Evolutionary conservation across 2,329 filamentous ascomycete genomes (phyloP).

Genomic region (Truncatella angustata): DNA sequence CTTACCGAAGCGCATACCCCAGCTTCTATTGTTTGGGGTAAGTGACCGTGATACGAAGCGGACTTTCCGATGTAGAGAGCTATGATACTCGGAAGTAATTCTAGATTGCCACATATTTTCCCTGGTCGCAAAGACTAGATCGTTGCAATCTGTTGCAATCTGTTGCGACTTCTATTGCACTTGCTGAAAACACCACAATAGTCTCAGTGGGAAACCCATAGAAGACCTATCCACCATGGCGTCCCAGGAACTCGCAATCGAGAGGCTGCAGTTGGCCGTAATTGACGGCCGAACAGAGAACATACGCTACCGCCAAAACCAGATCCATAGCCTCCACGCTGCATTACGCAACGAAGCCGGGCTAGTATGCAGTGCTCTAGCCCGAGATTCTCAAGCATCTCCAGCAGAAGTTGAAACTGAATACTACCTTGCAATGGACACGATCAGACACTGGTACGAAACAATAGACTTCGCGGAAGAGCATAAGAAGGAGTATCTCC

Average conservation of each 20-base stretch:
- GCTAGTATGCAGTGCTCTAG: constrained; percentile 29
- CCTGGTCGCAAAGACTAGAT: too few species aligned
- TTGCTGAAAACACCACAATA: not conserved
- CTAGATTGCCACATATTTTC: too few species aligned
- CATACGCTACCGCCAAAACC: constrained; percentile 34
- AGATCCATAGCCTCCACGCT: constrained; percentile 35
- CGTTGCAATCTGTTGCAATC: too few species aligned
- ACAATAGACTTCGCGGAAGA: constrained; percentile 23
- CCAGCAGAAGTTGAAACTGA: constrained; percentile 32
- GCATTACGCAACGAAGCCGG: constrained; percentile 25
- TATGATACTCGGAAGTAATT: not conserved
- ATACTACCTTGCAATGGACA: constrained; percentile 27
- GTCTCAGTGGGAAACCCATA: too few species aligned
- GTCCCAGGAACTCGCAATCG: constrained; percentile 16
- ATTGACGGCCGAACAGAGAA: constrained; percentile 37
- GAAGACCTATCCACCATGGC: constrained; percentile 7
- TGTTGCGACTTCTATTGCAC: too few species aligned
- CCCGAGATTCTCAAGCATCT: constrained; percentile 25
- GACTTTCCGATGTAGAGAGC: not conserved
- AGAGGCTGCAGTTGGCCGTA: constrained; percentile 30
- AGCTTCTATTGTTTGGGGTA: constrained; percentile 3
- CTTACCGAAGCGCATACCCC: constrained; percentile 7
- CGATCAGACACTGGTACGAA: constrained; percentile 27
- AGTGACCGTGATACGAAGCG: not conserved
- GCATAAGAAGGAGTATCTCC: constrained; percentile 28